These are phyloP conservation scores for Pseudogymnoascus destructans DNA, from an alignment of 2,329 filamentous ascomycete species.

Conservation along the genomic window DNA sequence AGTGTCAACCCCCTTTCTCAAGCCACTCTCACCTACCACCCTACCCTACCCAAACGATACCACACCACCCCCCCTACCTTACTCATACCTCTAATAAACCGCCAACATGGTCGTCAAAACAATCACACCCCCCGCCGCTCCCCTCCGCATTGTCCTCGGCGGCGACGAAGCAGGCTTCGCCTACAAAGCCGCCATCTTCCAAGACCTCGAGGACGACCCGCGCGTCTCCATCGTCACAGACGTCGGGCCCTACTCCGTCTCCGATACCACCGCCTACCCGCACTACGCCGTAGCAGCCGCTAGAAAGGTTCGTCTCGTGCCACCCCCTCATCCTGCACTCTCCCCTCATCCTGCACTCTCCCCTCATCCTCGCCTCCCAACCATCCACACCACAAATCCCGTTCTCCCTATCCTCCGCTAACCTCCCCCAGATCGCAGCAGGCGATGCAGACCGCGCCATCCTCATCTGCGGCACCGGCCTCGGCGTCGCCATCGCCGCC, in stretches of 20 bases:
- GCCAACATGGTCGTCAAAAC: neutral
- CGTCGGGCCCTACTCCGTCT: conserved; percentile 50
- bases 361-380: conserved; percentile 4
- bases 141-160: conserved; percentile 48
- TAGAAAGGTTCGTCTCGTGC: conserved; percentile 9
- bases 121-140: neutral
- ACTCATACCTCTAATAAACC: neutral
- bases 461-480: conserved; percentile 72
- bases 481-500: conserved; percentile 78
- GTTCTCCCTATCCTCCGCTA: neutral
- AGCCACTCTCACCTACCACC: neutral
- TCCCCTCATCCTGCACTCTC: conserved; percentile 25
- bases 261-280: conserved; percentile 72
- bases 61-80: neutral
- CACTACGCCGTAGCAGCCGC: conserved; percentile 65
- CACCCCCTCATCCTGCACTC: conserved; percentile 20
- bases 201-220: conserved; percentile 52
- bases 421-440: conserved; percentile 37
- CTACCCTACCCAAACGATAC: neutral
- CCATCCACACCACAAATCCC: conserved; percentile 12
- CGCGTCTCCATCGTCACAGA: conserved; percentile 58
- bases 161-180: conserved; percentile 47
- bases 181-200: conserved; percentile 70
- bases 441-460: conserved; percentile 65
- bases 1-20: neutral